These are phyloP conservation scores for Phlyctochytrium bullatum DNA, from an alignment of 192 early-diverging fungal species.

Conservation along the genomic window DNA sequence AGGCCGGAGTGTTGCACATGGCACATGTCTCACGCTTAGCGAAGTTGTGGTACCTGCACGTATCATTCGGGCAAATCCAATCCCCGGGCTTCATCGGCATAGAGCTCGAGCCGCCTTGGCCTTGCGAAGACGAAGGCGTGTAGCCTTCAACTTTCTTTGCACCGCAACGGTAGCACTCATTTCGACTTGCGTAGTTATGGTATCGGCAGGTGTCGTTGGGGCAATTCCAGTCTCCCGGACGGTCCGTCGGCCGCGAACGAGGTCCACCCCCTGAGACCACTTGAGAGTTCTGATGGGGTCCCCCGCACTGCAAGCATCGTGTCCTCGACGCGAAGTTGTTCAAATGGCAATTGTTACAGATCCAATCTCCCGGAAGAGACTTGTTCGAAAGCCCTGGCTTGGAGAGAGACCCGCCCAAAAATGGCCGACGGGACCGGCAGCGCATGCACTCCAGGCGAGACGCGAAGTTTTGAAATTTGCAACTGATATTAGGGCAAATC, in stretches of 20 bases:
- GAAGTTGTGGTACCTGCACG: conserved; percentile 65
- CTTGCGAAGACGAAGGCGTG: too few species aligned
- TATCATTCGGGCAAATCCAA: conserved; percentile 36
- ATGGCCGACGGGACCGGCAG: conserved; percentile 43
- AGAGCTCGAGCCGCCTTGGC: neutral
- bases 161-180: conserved; percentile 63
- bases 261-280: too few species aligned
- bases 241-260: conserved; percentile 26
- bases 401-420: neutral
- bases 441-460: conserved; percentile 66
- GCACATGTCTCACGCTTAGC: conserved; percentile 59
- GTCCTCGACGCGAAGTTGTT: conserved; percentile 51
- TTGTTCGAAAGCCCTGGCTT: conserved; percentile 14
- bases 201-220: conserved; percentile 60
- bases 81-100: conserved; percentile 26
- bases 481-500: conserved; percentile 77
- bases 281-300: conserved; percentile 5
- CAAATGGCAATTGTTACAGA: conserved; percentile 68
- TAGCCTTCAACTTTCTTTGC: conserved; percentile 25
- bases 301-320: conserved; percentile 39
- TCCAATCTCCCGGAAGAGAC: conserved; percentile 63
- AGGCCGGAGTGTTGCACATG: conserved; percentile 37
- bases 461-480: conserved; percentile 77
- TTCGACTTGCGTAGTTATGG: conserved; percentile 74
- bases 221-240: conserved; percentile 76